Evolutionary conservation across 2,329 filamentous ascomycete genomes (phyloP).

Genomic region (Elsinoe necatrix): DNA sequence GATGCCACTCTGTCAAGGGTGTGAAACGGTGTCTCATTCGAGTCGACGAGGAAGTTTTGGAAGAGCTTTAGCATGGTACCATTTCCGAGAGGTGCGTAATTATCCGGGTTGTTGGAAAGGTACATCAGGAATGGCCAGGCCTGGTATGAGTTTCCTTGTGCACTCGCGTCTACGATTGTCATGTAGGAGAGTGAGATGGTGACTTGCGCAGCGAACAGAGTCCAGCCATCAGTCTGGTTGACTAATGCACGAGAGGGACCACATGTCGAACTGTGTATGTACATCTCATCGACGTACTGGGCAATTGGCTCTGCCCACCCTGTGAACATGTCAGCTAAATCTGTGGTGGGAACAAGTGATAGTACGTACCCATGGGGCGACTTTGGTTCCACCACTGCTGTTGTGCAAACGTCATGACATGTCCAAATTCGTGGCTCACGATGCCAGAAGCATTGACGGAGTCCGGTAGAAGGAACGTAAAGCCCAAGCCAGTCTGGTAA

Average conservation of each 20-base stretch:
- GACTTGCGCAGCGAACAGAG: slow-evolving; percentile 38
- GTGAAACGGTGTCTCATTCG: slow-evolving; percentile 45
- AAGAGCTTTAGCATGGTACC: slow-evolving; percentile 26
- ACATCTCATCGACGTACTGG: slow-evolving; percentile 44
- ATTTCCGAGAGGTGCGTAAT: slow-evolving; percentile 26
- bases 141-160: slow-evolving; percentile 43
- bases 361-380: slow-evolving; percentile 26
- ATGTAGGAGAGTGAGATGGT: slow-evolving; percentile 42
- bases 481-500: slow-evolving; percentile 33
- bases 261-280: slow-evolving; percentile 40
- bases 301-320: slow-evolving; percentile 47
- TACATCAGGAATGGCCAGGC: slow-evolving; percentile 46
- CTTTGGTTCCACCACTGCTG: slow-evolving; percentile 34
- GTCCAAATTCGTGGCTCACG: slow-evolving; percentile 45
- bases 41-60: slow-evolving; percentile 36
- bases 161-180: slow-evolving; percentile 38
- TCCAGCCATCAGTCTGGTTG: slow-evolving; percentile 30
- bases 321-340: slow-evolving; percentile 21
- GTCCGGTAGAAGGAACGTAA: slow-evolving; percentile 36
- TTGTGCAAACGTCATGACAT: slow-evolving; percentile 40
- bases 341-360: neutral
- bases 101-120: slow-evolving; percentile 42
- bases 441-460: slow-evolving; percentile 35
- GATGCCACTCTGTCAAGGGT: slow-evolving; percentile 34
- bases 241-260: slow-evolving; percentile 31